Conservation (phyloP, 371 early-diverging fungal species). For the Umbelopsis sp. region DNA sequence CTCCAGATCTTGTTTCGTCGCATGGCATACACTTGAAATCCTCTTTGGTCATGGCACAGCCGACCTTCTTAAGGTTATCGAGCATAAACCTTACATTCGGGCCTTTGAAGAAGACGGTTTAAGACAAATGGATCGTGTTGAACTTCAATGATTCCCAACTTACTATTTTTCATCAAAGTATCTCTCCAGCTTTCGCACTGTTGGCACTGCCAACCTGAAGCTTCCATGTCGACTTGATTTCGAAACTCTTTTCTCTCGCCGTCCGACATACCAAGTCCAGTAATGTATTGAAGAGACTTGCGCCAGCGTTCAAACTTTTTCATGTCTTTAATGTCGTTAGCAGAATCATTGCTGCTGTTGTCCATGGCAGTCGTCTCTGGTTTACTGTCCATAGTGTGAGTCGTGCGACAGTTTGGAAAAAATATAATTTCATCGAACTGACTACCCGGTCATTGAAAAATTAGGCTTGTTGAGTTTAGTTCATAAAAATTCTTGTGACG, state of each 20-base stretch:
- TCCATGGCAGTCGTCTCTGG: background rate
- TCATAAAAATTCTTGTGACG: background rate
- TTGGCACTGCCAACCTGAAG: conserved; percentile 57
- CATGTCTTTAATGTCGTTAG: conserved; percentile 34
- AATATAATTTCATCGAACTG: background rate
- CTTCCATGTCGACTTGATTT: conserved; percentile 44
- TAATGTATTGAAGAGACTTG: conserved; percentile 56
- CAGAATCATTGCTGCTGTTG: background rate
- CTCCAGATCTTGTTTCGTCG: conserved; percentile 78
- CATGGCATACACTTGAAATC: conserved; percentile 84
- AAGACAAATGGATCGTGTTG: background rate
- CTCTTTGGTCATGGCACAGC: conserved; percentile 61
- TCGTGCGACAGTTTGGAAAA: background rate
- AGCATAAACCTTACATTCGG: conserved; percentile 88
- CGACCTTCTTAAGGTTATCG: conserved; percentile 70
- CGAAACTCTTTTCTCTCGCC: conserved; percentile 43
- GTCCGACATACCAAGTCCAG: conserved; percentile 65
- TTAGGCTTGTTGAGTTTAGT: background rate
- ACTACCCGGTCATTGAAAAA: too few species aligned
- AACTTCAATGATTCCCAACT: conserved; percentile 21
- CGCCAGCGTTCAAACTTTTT: conserved; percentile 61
- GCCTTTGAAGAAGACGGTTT: conserved; percentile 43
- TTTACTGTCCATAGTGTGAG: background rate
- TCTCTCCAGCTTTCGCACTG: conserved; percentile 77
- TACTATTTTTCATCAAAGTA: conserved; percentile 72